Evolutionary conservation across 129 eudicot genomes (phyloP).

Genomic region (Solidago caesia): DNA sequence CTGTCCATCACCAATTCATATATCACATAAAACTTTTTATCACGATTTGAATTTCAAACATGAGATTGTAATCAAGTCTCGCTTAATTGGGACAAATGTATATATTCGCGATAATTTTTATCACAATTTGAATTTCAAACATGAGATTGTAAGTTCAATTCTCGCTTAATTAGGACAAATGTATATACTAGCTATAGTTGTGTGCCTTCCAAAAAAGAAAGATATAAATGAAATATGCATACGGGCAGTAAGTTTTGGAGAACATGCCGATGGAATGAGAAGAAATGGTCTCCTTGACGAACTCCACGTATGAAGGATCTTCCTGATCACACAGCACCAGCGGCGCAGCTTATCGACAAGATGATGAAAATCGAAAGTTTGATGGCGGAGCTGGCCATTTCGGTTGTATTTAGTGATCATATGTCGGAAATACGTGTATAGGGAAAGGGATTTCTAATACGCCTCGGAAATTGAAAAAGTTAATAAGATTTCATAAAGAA

Average conservation of each 20-base stretch:
- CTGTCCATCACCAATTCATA: slow-evolving; percentile 33
- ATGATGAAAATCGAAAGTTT: slow-evolving; percentile 2
- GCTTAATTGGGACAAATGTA: too few species aligned
- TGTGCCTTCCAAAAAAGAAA: too few species aligned
- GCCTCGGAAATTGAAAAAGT: too few species aligned
- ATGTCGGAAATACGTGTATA: not conserved
- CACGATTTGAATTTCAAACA: not conserved
- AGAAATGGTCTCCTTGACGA: slow-evolving; percentile 67
- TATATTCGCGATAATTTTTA: too few species aligned
- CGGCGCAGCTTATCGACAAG: not conserved
- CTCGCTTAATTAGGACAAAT: too few species aligned
- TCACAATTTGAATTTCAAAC: too few species aligned
- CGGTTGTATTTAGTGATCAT: not conserved
- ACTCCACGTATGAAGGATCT: slow-evolving; percentile 25
- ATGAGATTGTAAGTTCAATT: too few species aligned
- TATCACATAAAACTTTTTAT: not conserved
- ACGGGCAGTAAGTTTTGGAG: slow-evolving; percentile 8
- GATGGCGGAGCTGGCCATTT: slow-evolving; percentile 13
- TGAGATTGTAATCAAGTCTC: too few species aligned
- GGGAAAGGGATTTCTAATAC: too few species aligned
- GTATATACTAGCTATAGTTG: too few species aligned
- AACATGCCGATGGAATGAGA: slow-evolving; percentile 70
- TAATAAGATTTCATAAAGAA: too few species aligned
- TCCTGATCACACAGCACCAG: not conserved
- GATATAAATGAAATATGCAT: too few species aligned